These are phyloP conservation scores for Hymenotorrendiella dingleyae DNA, from an alignment of 2,329 filamentous ascomycete genomes.

Conservation along the genomic window DNA sequence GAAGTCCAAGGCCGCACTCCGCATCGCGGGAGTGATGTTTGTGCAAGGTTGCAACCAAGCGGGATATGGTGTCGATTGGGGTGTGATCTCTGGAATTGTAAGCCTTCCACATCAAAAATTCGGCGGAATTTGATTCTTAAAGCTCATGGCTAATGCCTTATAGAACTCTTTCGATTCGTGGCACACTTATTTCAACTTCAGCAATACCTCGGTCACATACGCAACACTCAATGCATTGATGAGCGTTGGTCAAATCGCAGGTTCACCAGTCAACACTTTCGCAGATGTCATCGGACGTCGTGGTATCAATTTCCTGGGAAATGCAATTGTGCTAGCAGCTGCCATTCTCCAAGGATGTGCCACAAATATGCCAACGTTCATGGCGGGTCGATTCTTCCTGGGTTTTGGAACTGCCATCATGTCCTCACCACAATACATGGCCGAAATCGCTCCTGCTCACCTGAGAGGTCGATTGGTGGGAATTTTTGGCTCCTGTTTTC, in stretches of 20 bases:
- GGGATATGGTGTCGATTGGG: slow-evolving; percentile 40
- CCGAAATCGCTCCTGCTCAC: slow-evolving; percentile 42
- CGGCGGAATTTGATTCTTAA: no score
- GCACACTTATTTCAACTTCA: slow-evolving; percentile 40
- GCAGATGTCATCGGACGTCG: slow-evolving; percentile 47
- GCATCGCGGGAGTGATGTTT: slow-evolving; percentile 37
- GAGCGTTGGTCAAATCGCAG: slow-evolving; percentile 41
- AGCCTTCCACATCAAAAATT: no score
- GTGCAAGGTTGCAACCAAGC: slow-evolving; percentile 41
- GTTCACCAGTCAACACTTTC: slow-evolving; percentile 44
- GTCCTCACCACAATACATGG: slow-evolving; percentile 37
- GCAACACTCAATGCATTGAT: slow-evolving; percentile 41
- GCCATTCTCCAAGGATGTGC: slow-evolving; percentile 28
- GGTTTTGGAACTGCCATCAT: slow-evolving; percentile 23
- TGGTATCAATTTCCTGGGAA: slow-evolving; percentile 42
- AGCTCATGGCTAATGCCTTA: no score
- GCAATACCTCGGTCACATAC: slow-evolving; percentile 32
- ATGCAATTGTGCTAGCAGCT: slow-evolving; percentile 39
- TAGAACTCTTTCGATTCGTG: background rate
- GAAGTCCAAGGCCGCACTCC: slow-evolving; percentile 14
- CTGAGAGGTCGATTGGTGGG: slow-evolving; percentile 42
- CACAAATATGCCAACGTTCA: slow-evolving; percentile 19
- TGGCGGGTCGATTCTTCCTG: slow-evolving; percentile 22
- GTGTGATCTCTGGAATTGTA: slow-evolving; percentile 42
- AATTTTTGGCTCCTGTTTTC: slow-evolving; percentile 39